phyloP scores from a whole-genome alignment of 2,329 filamentous ascomycete genomes.

The Diaporthe ilicicola region DNA sequence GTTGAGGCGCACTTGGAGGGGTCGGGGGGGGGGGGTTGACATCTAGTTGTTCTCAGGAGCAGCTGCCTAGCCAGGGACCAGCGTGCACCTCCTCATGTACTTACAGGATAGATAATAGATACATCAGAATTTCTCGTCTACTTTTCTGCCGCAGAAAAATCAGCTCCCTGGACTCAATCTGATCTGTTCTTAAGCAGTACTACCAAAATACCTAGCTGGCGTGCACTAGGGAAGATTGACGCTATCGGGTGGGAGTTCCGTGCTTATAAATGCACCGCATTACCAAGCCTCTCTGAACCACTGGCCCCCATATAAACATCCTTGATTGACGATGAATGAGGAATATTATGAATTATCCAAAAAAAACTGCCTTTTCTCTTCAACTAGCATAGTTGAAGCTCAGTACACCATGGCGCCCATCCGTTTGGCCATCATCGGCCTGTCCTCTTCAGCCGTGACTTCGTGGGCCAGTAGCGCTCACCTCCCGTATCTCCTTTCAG shows the following conservation, averaged over 20 bases:
- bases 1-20: no score
- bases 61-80: no score
- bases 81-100: no score
- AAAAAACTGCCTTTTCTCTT: not conserved
- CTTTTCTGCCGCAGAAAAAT: no score
- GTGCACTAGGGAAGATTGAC: not conserved
- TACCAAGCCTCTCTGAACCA: not conserved
- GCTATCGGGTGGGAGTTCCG: not conserved
- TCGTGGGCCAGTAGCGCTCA: conserved; percentile 66
- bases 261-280: conserved; percentile 21
- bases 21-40: no score
- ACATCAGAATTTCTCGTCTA: no score
- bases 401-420: conserved; percentile 53
- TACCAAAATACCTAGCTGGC: not conserved
- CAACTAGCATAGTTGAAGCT: not conserved
- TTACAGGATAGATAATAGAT: no score
- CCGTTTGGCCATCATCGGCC: conserved; percentile 65
- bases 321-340: not conserved
- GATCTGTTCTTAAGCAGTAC: not conserved
- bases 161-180: not conserved
- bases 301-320: not conserved
- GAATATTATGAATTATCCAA: no score
- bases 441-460: conserved; percentile 59
- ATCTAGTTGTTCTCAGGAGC: no score
- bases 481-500: conserved; percentile 65